These are phyloP conservation scores for Takakia lepidozioides DNA, from an alignment of 225 moss, liverwort and hornwort species.

Conservation along the genomic window DNA sequence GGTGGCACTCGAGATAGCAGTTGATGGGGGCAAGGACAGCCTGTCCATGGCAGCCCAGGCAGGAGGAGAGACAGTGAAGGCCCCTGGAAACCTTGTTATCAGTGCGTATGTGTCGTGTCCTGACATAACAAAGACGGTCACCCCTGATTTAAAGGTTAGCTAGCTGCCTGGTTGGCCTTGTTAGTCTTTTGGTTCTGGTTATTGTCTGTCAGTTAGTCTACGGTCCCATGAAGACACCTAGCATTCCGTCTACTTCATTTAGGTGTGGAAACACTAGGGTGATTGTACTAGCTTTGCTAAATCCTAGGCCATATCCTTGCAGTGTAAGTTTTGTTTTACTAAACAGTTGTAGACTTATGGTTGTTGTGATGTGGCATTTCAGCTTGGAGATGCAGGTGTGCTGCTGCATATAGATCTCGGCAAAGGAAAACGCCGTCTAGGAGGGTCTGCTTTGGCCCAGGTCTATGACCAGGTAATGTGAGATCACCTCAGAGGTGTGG, in stretches of 20 bases:
- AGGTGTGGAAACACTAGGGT: too few species aligned
- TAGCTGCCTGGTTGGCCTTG: too few species aligned
- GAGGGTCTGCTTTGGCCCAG: conserved; percentile 93
- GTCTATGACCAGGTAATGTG: conserved; percentile 89
- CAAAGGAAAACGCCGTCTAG: conserved; percentile 80
- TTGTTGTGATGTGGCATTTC: background rate
- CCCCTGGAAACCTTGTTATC: conserved; percentile 98
- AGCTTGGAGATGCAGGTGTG: conserved; percentile 82
- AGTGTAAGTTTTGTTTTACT: too few species aligned
- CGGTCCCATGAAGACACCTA: too few species aligned
- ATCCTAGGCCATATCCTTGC: too few species aligned
- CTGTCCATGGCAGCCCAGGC: conserved; percentile 99
- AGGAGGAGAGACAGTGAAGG: conserved; percentile 93
- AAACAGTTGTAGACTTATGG: too few species aligned
- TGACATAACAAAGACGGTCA: conserved; percentile 91
- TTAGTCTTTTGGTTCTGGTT: too few species aligned
- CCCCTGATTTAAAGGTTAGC: conserved; percentile 90
- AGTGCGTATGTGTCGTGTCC: conserved; percentile 96
- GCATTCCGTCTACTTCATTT: too few species aligned
- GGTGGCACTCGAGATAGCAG: conserved; percentile 85
- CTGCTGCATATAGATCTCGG: conserved; percentile 86
- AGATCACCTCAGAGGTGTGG: too few species aligned
- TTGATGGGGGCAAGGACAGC: conserved; percentile 97
- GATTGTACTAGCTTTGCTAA: too few species aligned
- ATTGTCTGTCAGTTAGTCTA: too few species aligned